Percentiles rank a stretch among this genome's conserved stretches.
These are phyloP conservation scores for Strobilomyces echinocephalus DNA, from an alignment of 768 basidiomycete genomes.

Conservation along the genomic window DNA sequence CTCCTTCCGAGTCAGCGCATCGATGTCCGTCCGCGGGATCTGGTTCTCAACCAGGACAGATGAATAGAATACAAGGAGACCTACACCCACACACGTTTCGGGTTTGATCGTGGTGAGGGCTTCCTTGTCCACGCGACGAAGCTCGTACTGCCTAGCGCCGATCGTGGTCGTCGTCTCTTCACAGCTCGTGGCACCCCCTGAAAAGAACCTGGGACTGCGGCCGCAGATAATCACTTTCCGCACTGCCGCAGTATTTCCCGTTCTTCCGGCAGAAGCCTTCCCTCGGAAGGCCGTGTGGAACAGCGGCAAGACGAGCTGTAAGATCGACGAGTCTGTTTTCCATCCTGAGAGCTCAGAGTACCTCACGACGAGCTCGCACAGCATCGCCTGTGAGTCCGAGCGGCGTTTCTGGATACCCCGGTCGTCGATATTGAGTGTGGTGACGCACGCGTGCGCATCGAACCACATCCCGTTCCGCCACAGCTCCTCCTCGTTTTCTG, in stretches of 20 bases:
- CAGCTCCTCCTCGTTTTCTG: slow-evolving; percentile 25
- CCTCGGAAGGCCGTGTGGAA: neutral
- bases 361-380: neutral
- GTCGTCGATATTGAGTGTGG: slow-evolving; percentile 3
- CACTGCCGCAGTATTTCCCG: neutral
- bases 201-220: no score
- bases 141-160: no score
- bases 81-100: neutral
- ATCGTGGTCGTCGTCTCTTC: no score
- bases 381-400: no score
- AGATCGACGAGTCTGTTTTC: neutral
- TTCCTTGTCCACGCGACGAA: neutral
- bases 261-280: no score
- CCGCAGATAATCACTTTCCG: slow-evolving; percentile 1
- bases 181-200: neutral
- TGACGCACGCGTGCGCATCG: slow-evolving; percentile 12
- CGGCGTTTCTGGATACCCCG: no score
- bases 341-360: no score
- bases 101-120: neutral
- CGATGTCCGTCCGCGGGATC: neutral
- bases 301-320: neutral
- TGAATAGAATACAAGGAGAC: neutral
- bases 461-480: slow-evolving; percentile 28
- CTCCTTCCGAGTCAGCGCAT: neutral
- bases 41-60: neutral